Evolutionary conservation across 129 eudicot genomes (phyloP).

Genomic region (Glebionis coronaria): DNA sequence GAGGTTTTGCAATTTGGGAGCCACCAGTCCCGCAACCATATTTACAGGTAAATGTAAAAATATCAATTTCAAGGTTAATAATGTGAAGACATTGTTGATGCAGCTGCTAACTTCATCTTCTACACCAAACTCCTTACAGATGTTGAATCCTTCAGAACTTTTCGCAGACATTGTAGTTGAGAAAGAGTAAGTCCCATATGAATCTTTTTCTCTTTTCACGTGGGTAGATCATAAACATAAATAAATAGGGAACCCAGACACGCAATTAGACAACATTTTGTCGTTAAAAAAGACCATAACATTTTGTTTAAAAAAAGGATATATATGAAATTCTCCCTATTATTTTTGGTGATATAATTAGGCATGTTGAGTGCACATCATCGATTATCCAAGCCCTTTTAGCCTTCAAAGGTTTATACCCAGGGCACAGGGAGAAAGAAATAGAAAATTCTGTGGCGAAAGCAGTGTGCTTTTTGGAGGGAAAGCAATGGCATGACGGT

Average conservation of each 20-base stretch:
- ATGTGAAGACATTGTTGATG: not conserved
- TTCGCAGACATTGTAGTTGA: constrained; percentile 49
- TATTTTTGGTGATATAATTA: constrained; percentile 18
- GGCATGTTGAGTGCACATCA: constrained; percentile 66
- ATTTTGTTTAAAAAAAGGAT: no score
- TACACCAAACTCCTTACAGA: constrained; percentile 18
- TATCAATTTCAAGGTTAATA: no score
- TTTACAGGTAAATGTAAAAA: no score
- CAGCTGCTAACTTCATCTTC: not conserved
- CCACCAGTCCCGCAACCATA: no score
- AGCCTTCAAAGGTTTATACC: constrained; percentile 42
- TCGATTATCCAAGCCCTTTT: constrained; percentile 52
- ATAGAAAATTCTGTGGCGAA: constrained; percentile 41
- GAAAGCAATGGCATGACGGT: constrained; percentile 32
- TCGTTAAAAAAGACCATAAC: no score
- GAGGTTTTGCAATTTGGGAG: no score
- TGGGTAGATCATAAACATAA: not conserved
- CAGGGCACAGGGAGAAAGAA: constrained; percentile 52
- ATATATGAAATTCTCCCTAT: no score
- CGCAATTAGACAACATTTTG: no score
- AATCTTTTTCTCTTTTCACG: not conserved
- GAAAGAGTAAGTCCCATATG: constrained; percentile 40
- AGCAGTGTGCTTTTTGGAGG: constrained; percentile 30
- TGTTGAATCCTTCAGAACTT: constrained; percentile 45
- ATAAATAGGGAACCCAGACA: no score